phyloP scores from a whole-genome alignment of 768 basidiomycete genomes.

The Boletus sp. region DNA sequence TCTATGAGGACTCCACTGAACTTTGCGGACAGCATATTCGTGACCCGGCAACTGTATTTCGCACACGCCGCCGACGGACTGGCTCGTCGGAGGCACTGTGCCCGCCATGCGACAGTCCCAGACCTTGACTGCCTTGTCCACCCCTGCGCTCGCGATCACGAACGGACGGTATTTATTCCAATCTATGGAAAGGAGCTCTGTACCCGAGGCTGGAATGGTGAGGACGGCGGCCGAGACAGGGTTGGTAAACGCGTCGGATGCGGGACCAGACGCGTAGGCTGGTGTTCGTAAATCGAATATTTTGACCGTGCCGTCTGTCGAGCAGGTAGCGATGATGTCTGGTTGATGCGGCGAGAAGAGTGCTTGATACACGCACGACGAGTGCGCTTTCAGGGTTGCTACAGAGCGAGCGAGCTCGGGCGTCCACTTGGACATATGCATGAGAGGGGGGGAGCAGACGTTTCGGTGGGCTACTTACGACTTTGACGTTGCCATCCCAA shows the following conservation, averaged over 20 bases:
- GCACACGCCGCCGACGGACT: conserved; percentile 68
- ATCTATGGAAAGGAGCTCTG: conserved; percentile 79
- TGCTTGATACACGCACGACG: conserved; percentile 84
- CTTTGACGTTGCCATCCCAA: conserved; percentile 90
- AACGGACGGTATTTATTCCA: conserved; percentile 93
- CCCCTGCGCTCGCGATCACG: conserved; percentile 72
- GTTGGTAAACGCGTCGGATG: conserved; percentile 57
- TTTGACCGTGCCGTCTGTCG: conserved; percentile 81
- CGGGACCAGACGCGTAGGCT: conserved; percentile 51
- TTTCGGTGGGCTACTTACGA: conserved; percentile 53
- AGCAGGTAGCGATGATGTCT: conserved; percentile 77
- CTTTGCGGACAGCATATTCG: conserved; percentile 86
- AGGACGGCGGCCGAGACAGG: conserved; percentile 70
- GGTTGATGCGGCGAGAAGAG: conserved; percentile 92
- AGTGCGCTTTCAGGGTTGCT: conserved; percentile 78
- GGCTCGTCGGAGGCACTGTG: conserved; percentile 42
- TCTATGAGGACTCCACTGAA: conserved; percentile 86
- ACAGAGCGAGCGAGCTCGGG: conserved; percentile 80
- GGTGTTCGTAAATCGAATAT: conserved; percentile 77
- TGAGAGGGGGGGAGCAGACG: neutral
- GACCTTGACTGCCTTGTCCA: conserved; percentile 72
- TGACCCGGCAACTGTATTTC: conserved; percentile 75
- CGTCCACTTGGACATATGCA: conserved; percentile 63
- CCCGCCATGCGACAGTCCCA: conserved; percentile 91
- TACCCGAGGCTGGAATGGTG: conserved; percentile 74